Conservation (phyloP, 2,329 filamentous ascomycete species). For the Pyricularia pennisetigena region DNA sequence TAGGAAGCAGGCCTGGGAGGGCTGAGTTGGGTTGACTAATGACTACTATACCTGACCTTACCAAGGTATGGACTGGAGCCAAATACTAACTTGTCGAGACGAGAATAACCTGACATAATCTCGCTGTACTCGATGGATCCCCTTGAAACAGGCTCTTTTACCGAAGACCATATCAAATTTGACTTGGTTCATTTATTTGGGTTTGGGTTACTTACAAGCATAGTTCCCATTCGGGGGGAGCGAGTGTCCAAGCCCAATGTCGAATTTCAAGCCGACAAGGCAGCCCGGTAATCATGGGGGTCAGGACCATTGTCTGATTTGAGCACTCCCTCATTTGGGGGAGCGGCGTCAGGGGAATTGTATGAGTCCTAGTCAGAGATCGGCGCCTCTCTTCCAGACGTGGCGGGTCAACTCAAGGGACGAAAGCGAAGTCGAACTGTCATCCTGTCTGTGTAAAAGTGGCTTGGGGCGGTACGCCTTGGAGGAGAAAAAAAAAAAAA, state of each 20-base stretch:
- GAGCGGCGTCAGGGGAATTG: neutral
- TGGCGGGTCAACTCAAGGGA: neutral
- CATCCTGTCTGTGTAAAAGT: neutral
- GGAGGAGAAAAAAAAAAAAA: neutral
- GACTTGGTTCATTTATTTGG: neutral
- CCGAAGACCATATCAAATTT: neutral
- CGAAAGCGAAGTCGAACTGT: neutral
- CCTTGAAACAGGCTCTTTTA: neutral
- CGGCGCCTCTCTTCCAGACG: neutral
- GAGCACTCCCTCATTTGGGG: neutral
- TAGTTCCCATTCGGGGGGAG: too few relatives aligned
- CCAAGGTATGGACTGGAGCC: too few relatives aligned
- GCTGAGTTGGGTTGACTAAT: neutral
- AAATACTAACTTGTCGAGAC: neutral
- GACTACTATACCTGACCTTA: neutral
- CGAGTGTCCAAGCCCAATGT: neutral
- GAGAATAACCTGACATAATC: neutral
- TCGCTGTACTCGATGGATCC: neutral
- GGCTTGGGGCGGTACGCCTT: neutral
- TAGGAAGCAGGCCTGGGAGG: neutral
- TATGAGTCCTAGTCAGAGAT: neutral
- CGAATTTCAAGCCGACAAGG: neutral
- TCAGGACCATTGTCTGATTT: neutral
- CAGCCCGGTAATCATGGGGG: neutral
- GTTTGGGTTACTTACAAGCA: neutral